Base-by-base conservation (phyloP, 257 asterid species). In the Fraxinus pennsylvanica region DNA sequence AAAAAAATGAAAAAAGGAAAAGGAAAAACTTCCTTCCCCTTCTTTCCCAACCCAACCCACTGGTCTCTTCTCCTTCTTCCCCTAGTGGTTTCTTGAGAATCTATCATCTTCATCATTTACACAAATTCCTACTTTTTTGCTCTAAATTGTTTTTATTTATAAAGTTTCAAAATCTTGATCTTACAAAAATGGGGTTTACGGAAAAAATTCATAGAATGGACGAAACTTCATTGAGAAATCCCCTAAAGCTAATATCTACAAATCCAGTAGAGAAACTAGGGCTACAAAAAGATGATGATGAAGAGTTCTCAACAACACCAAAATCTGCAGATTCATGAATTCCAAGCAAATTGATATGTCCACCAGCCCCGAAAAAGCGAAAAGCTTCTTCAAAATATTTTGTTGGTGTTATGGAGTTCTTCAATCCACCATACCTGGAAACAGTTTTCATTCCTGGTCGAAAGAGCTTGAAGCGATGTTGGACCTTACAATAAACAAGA, bases 301-400 rank as follows among this genome's bases (percentile, higher is more conserved):
- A 38, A 10, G 66, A 45, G 6, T 65, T 22, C 65, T 82, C 77
- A 13, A 81, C 78, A 12, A 88, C 91, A 17, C 91, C 91, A 45
- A 85, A 81, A 10, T 83, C 87, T 15, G 88, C 79, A 30, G 85
- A 74, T 45, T 81, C 89, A 41, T 83, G 75, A 79, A 81, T 80
- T 21, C 67, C 84, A 7, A 67, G 39, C 12, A 82, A n/a, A 73
- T 30, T 73, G 21, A 67, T 71, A 17, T 87, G 89, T 72, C 91
- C 91, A 5, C 88, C 89, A 0, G 82, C 91, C 68, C 88, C 89
- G 0, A 85, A 81, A 80, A 87, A 87, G 82, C 78, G 88, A 75
- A 87, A 83, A 74, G 15, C 88, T 7, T 72, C 89, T 50, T 73
- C 88, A 76, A 85, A 71, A 75, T 76, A 74, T 29, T 73, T 30